Base-by-base conservation (phyloP, 257 asterid species). In the Fraxinus quadrangulata region DNA sequence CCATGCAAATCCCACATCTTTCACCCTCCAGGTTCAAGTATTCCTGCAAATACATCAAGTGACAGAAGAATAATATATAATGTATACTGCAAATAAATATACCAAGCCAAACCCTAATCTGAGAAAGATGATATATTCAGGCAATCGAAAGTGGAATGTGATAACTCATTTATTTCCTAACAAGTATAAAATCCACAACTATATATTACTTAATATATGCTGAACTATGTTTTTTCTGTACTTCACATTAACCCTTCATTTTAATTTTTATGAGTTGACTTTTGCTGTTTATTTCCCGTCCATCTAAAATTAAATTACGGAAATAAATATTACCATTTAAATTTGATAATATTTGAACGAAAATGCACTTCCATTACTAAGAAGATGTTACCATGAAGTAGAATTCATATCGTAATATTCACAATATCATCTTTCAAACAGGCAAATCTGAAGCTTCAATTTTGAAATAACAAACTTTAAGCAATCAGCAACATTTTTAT, bases 1-100 rank as follows among this genome's bases (percentile, higher is more conserved):
- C 97, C 97, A 87, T 93, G 81, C 99, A 95, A 80, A 95, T 93
- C 73, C 99, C 99, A 85, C 99, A 95, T 79, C 97, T 85, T 83
- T 91, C 99, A 36, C 98, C 97, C 71, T 90, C 97, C 61, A 85
- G 81, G 84, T 82, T 85, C 75, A 86, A 75, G 86, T 81, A 88
- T 61, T 92, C 96, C 98, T 95, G 92, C 85, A 80, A 37, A 67
- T 26, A 63, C 69, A 63, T 3, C 12, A 63, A 26, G 69, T 63
- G 31, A 3, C 19, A 26, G 69, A 3, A 24, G 17, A 63, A 63
- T 23, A 63, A 63, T 63, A 3, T 63, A 26, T 63, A 26, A 11
- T 23, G 34, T 11, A 63, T 26, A 26, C 14, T 26, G 19, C 34
- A 63, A 26, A 63, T 24, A 2, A 26, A 26, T 24, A 63, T 23